Percentiles rank a stretch among this genome's conserved stretches.
Evolutionary conservation across 2,329 filamentous ascomycete genomes (phyloP).

Genomic region (Aspergillus piperis): DNA sequence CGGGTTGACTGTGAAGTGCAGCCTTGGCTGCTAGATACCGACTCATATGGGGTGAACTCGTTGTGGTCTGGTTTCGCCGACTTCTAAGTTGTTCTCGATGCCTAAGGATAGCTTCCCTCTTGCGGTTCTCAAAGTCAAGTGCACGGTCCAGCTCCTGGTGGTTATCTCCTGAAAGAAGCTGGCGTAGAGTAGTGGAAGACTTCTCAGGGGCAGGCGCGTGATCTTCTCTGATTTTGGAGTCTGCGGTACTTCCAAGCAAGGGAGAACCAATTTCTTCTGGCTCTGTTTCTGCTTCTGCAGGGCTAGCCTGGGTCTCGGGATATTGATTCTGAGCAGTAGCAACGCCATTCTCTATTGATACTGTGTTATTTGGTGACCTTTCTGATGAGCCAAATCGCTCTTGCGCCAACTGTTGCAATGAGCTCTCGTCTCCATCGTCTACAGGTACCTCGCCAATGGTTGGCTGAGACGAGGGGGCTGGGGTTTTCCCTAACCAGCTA

Average conservation of each 20-base stretch:
- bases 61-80: background rate
- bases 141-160: slow-evolving; percentile 31
- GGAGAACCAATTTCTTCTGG: background rate
- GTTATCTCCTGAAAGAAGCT: slow-evolving; percentile 12
- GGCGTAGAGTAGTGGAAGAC: slow-evolving; percentile 27
- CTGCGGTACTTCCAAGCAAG: background rate
- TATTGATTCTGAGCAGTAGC: background rate
- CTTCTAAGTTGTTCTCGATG: slow-evolving; percentile 25
- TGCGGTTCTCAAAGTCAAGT: slow-evolving; percentile 43
- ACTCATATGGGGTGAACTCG: slow-evolving; percentile 32
- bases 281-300: background rate
- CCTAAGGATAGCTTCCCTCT: slow-evolving; percentile 36
- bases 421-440: slow-evolving; percentile 3
- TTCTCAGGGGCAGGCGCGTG: slow-evolving; percentile 25
- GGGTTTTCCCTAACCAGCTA: slow-evolving; percentile 30
- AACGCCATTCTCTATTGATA: background rate
- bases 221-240: slow-evolving; percentile 1
- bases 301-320: background rate
- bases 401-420: slow-evolving; percentile 17
- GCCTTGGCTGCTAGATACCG: slow-evolving; percentile 35
- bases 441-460: background rate
- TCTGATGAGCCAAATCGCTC: slow-evolving; percentile 15
- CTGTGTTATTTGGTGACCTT: background rate
- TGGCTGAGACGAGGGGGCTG: slow-evolving; percentile 1
- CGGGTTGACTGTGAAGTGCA: slow-evolving; percentile 12